Evolutionary conservation across 176 grass and related monocot species (phyloP).

Genomic region (Avena atlantica): DNA sequence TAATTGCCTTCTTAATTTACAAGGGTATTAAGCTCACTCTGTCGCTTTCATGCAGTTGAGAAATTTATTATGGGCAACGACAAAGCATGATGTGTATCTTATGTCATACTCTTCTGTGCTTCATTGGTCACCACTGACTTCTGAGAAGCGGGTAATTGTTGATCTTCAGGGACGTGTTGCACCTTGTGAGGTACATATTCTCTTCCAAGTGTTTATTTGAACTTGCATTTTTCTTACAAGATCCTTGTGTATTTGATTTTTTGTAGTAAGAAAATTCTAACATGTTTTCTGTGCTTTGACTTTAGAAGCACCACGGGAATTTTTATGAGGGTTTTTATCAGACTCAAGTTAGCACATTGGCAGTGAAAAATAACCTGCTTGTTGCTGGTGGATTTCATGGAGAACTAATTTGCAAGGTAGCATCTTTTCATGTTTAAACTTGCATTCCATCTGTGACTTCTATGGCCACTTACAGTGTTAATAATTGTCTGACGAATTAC

Average conservation of each 20-base stretch:
- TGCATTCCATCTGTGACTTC: background rate
- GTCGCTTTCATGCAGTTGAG: constrained; percentile 65
- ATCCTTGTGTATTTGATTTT: constrained; percentile 33
- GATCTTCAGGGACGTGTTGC: constrained; percentile 74
- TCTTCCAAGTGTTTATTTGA: constrained; percentile 27
- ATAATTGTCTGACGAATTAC: constrained; percentile 21
- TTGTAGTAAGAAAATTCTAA: background rate
- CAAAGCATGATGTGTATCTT: constrained; percentile 89
- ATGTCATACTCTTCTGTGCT: constrained; percentile 70
- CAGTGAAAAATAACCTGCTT: constrained; percentile 81
- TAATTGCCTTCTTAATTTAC: background rate
- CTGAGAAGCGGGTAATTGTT: constrained; percentile 65
- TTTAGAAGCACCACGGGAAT: constrained; percentile 82
- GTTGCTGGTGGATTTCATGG: constrained; percentile 83
- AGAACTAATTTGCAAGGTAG: constrained; percentile 95
- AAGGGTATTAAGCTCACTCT: background rate
- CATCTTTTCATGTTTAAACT: constrained; percentile 29
- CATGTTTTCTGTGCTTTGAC: constrained; percentile 27
- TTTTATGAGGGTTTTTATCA: constrained; percentile 79
- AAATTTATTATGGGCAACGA: constrained; percentile 88
- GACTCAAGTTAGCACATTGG: constrained; percentile 80
- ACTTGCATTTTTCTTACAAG: constrained; percentile 10
- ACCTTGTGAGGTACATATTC: constrained; percentile 64
- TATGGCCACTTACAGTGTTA: background rate
- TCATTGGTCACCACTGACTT: constrained; percentile 75